Evolutionary conservation across 306 rosid species (phyloP).

Genomic region (Acacia confusa): DNA sequence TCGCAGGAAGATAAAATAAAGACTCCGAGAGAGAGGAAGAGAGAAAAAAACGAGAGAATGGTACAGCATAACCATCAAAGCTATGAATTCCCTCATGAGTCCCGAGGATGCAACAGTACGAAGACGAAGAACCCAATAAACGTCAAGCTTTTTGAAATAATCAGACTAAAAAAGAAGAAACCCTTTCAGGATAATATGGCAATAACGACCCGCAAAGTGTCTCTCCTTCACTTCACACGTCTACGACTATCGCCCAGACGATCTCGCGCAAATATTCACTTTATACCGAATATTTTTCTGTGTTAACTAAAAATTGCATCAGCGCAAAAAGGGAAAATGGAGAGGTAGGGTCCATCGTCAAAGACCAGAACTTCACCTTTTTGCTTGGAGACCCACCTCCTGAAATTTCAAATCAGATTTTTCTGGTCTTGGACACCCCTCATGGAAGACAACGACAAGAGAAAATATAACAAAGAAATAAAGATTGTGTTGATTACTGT

Average conservation of each 20-base stretch:
- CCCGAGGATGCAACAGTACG: constrained; percentile 59
- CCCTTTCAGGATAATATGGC: constrained; percentile 46
- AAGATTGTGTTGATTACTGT: constrained; percentile 31
- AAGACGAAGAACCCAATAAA: constrained; percentile 56
- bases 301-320: constrained; percentile 49
- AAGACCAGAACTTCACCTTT: constrained; percentile 27
- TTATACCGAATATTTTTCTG: constrained; percentile 24
- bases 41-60: constrained; percentile 37
- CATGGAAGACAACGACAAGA: constrained; percentile 26
- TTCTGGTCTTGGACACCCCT: constrained; percentile 13
- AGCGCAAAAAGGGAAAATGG: constrained; percentile 30
- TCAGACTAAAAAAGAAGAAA: constrained; percentile 43
- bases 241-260: constrained; percentile 39
- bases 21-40: constrained; percentile 29
- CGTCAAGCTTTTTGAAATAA: constrained; percentile 39
- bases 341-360: constrained; percentile 23
- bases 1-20: constrained; percentile 53
- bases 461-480: constrained; percentile 17
- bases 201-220: constrained; percentile 52
- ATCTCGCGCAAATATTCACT: constrained; percentile 36
- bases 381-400: not conserved
- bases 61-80: constrained; percentile 70
- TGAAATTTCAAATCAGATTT: constrained; percentile 41
- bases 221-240: constrained; percentile 34
- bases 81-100: constrained; percentile 77